Conservation (phyloP, 2,329 filamentous ascomycete species). For the Botrytis aclada region DNA sequence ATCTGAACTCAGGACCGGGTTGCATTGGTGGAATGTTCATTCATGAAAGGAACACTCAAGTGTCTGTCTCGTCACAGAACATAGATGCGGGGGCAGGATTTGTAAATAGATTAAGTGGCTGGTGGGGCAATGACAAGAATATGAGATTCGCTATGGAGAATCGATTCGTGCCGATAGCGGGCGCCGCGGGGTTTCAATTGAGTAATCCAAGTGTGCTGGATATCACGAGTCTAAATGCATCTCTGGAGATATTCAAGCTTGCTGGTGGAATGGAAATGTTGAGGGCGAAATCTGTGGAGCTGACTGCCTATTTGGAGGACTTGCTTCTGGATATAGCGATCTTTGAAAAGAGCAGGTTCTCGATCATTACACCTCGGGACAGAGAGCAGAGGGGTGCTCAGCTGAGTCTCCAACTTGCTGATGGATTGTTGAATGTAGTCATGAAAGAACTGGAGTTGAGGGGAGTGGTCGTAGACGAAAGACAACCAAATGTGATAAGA, state of each 20-base stretch:
- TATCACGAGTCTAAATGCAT: constrained; percentile 65
- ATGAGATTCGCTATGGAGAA: constrained; percentile 76
- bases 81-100: constrained; percentile 38
- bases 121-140: constrained; percentile 74
- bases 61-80: constrained; percentile 20
- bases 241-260: constrained; percentile 66
- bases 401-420: constrained; percentile 60
- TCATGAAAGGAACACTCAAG: constrained; percentile 50
- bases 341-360: constrained; percentile 42
- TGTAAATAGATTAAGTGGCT: constrained; percentile 64
- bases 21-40: constrained; percentile 73
- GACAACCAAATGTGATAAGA: constrained; percentile 70
- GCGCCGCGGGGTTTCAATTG: constrained; percentile 73
- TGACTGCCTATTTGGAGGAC: constrained; percentile 68
- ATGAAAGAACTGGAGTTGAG: constrained; percentile 58
- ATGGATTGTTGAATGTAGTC: constrained; percentile 60
- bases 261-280: constrained; percentile 60
- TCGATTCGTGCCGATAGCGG: constrained; percentile 65
- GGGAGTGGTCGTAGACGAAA: constrained; percentile 69
- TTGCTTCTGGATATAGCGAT: constrained; percentile 47
- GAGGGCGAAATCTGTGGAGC: constrained; percentile 60
- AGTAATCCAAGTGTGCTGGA: constrained; percentile 75
- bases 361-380: constrained; percentile 64
- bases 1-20: constrained; percentile 74
- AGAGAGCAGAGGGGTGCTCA: constrained; percentile 67